Base-by-base conservation (phyloP, 345 rosid genomes). In the Mercurialis annua region DNA sequence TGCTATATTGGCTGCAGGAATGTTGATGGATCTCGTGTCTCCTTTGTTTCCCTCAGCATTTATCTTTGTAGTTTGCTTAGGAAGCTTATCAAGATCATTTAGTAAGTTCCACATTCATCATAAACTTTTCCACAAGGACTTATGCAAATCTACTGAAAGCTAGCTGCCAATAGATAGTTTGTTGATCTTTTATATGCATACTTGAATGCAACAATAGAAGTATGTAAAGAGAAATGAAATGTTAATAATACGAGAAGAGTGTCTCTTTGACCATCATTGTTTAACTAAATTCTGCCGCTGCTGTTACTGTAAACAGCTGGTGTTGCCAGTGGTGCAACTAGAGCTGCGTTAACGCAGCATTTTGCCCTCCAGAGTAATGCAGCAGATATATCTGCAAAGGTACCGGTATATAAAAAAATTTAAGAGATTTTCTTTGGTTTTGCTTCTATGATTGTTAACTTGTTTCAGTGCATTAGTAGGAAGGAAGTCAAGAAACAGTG, bases 241-340 rank as follows among this genome's bases (percentile, higher is more conserved):
- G n/a, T 30, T 10, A 62, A 6, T 12, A n/a, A 17, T 27, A 6
- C 10, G n/a, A 9, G 5, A 30, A 2, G 1, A 8, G 15, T n/a
- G 15, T 36, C 29, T 16, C 11, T 23, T 58, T 38, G 33, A 47
- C 68, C 48, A 34, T 73, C 50, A 42, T 65, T 61, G 24, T 1
- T 65, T n/a, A 48, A 53, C 62, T 55, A 10, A 43, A 59, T 38
- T 29, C 61, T 33, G 31, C 62, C 38, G 40, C 48, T 23, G 0
- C 51, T 42, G 4, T 67, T 23, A 53, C 46, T 60, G 59, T 57
- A 26, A 68, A 73, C 76, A 92, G 97, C 98, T 64, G 95, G 98
- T 76, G 98, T 92, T 80, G 98, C 97, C 61, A 90, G 97, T 78
- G 98, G 98, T 81, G 95, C 98, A 52, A 92, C 98, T 40, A 85